Evolutionary conservation across 2,329 filamentous ascomycete genomes (phyloP), one percentile per base, ranked within the genome.

Genomic region (Pseudonectria buxi): DNA sequence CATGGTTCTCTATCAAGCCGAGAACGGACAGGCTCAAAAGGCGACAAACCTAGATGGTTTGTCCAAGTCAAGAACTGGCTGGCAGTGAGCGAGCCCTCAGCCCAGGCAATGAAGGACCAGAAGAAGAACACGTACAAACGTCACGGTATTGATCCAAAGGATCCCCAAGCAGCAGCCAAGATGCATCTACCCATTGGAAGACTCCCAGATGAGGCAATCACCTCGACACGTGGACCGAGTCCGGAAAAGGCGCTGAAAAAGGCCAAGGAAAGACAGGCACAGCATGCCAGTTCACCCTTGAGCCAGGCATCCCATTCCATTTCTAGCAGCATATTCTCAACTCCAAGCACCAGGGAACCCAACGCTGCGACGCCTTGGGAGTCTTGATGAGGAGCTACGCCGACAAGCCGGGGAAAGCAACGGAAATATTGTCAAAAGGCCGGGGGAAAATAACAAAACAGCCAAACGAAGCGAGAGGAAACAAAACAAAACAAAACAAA

Each of bases 1-100:
- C 43, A 27, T 18, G 26, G 26, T 27, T 47, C 41, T 7, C 30
- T 45, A 7, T 43, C 41, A 6, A 26, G 37, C 10, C 41, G 35
- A 36, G 28, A 25, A 28, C 34, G 24, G 18, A 42, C 28, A 25
- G 56, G 55, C 24, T 34, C 47, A 18, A 61, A 55, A 35, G 36
- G 30, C 13, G 57, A 54, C 33, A 56, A 58, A 24, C 39, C 46
- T n/a, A 39, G 48, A 26, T 71, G 68, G 64, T 37, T 69, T 14
- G 54, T 54, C 6, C 62, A 66, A 18, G 50, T 72, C 31, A 74
- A 69, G 39, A 61, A 58, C 29, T 74, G 71, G 71, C 49, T 73
- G 7, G 59, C 59, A 2, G 59, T 63, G 14, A 68, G 64, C 31
- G 71, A 75, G 42, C 71, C 71, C 10, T 73, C 71, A 1, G 58